phyloP scores from a whole-genome alignment of 176 grass and related monocot genomes.

The Carex kokanica region DNA sequence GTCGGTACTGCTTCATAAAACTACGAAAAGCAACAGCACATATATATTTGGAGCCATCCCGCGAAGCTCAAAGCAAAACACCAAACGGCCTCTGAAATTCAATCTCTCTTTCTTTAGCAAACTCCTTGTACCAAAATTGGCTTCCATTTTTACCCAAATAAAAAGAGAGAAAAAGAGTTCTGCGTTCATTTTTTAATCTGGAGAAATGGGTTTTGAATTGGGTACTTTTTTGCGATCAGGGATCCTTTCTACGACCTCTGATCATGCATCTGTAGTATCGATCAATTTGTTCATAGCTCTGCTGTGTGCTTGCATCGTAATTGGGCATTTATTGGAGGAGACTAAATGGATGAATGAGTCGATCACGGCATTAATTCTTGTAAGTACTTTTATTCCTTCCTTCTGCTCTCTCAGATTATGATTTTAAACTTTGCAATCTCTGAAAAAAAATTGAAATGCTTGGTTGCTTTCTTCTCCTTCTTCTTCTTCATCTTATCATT shows the following conservation, averaged over 20 bases:
- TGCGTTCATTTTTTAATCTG: background rate
- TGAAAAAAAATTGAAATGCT: background rate
- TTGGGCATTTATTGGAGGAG: conserved; percentile 96
- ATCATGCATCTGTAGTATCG: conserved; percentile 83
- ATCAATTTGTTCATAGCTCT: conserved; percentile 87
- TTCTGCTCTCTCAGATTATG: background rate
- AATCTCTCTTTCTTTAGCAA: conserved; percentile 19
- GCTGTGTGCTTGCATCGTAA: conserved; percentile 84
- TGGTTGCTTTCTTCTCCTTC: background rate
- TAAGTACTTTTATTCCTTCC: conserved; percentile 26
- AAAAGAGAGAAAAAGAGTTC: background rate
- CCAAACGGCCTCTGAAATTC: background rate
- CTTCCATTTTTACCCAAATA: background rate
- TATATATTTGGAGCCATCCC: conserved; percentile 35
- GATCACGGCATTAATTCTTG: conserved; percentile 79
- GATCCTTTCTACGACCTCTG: conserved; percentile 52
- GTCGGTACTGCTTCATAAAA: background rate
- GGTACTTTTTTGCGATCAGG: conserved; percentile 43
- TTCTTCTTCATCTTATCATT: background rate
- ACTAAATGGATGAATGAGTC: conserved; percentile 92
- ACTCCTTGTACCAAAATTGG: background rate
- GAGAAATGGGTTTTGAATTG: conserved; percentile 52
- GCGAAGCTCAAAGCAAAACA: conserved; percentile 5
- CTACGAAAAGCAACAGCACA: background rate
- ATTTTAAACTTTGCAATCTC: background rate